Percentiles rank a stretch among this genome's conserved stretches.
These are phyloP conservation scores for Rhizoctonia solani DNA, from an alignment of 1,284 basidiomycete species.

Conservation along the genomic window DNA sequence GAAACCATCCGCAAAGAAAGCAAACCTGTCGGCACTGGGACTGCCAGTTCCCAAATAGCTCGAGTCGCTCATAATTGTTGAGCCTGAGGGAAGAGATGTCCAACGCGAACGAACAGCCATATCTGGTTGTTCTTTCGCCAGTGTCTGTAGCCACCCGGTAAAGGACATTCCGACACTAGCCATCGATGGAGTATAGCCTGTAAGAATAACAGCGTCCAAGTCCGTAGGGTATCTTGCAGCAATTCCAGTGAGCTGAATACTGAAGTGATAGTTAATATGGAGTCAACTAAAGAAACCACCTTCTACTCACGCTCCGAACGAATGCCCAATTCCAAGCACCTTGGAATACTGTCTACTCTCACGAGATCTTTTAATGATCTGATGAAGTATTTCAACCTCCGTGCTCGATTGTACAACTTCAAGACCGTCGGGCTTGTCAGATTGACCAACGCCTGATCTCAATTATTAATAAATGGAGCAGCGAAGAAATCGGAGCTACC, in stretches of 20 bases:
- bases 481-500: constrained; percentile 19
- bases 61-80: not conserved
- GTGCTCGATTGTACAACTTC: constrained; percentile 45
- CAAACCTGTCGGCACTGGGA: constrained; percentile 44
- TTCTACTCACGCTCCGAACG: constrained; percentile 44
- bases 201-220: constrained; percentile 46
- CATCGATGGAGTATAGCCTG: constrained; percentile 44
- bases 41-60: constrained; percentile 43
- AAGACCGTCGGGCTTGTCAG: constrained; percentile 45
- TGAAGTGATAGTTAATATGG: constrained; percentile 30
- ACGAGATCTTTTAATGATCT: constrained; percentile 43
- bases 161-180: constrained; percentile 41
- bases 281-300: not conserved
- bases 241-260: constrained; percentile 42
- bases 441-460: constrained; percentile 41
- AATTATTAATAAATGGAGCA: not conserved
- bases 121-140: constrained; percentile 42
- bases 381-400: constrained; percentile 46
- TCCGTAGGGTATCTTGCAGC: constrained; percentile 41
- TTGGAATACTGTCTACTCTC: constrained; percentile 39
- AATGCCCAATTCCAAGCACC: constrained; percentile 45
- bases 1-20: constrained; percentile 49
- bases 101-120: constrained; percentile 14
- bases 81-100: constrained; percentile 5
- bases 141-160: constrained; percentile 42